Evolutionary conservation across 163 green algal species (phyloP), one percentile per base, ranked within the genome.

Genomic region (Scenedesmus sp.): DNA sequence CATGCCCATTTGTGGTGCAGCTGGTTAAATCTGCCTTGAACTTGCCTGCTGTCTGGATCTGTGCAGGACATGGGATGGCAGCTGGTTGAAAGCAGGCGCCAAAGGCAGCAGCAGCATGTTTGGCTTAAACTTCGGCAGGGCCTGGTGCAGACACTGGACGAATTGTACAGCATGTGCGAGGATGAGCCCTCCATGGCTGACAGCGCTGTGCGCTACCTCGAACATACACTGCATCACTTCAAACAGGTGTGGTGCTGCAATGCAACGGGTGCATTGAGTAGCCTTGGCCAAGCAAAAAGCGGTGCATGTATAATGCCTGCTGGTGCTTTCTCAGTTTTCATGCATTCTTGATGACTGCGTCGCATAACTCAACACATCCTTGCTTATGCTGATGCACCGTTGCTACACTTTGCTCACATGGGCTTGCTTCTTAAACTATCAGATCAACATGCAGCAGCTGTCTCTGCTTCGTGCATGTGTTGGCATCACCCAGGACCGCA

Each of bases 61-160:
- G 3, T 76, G 65, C 65, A 76, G 65, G n/a, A 51, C 51, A 46
- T 42, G 20, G n/a, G 35, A 42, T 78, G 53, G 82, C 82, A 79
- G 30, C n/a, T 87, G n/a, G 53, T 78, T 26, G 53, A 87, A 20
- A 43, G 53, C 35, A 78, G 53, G 37, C 82, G 82, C 18, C 37
- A 53, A 16, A 89, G 40, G 42, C 61, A 81, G 59, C 59, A 46
- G 42, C 59, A 46, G 42, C 43, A 85, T 68, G 84, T 24, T 35
- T 90, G 85, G 85, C 51, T 37, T 3, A 53, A 40, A 24, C 44
- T 90, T 46, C 85, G 84, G 42, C 33, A 51, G 15, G 22, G 53
- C 44, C 85, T 90, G 33, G 68, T 79, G 87, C 87, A 91, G 76
- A 86, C 87, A 4, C 40, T 91, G 51, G 53, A 86, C n/a, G 73